Evolutionary conservation across 176 grass and related monocot species (phyloP).

Genomic region (Poa annua): DNA sequence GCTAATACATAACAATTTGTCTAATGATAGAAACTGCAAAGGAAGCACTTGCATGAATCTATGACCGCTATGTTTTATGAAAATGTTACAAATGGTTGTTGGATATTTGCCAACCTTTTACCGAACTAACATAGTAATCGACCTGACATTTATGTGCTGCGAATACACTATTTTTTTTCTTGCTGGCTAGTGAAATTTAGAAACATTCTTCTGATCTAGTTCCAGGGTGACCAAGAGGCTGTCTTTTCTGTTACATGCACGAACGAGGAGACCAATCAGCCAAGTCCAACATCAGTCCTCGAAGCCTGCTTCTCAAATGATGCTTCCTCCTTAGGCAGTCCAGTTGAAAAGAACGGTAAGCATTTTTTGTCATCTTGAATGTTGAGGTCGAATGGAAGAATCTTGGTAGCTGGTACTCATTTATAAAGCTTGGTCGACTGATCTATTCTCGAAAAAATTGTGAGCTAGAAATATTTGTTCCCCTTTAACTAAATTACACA

Average conservation of each 20-base stretch:
- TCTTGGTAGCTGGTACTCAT: not conserved
- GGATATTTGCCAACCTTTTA: not conserved
- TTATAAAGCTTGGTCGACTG: not conserved
- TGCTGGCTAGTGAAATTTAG: slow-evolving; percentile 23
- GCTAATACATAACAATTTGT: not conserved
- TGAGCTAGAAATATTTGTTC: not conserved
- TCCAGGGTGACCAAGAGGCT: slow-evolving; percentile 49
- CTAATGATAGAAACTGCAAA: not conserved
- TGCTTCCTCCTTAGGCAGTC: slow-evolving; percentile 63
- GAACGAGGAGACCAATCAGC: slow-evolving; percentile 53
- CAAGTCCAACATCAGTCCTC: slow-evolving; percentile 67
- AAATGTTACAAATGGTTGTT: not conserved
- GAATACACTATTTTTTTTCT: not conserved
- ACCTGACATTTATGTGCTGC: not conserved
- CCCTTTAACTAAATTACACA: not conserved
- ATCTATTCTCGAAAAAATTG: not conserved
- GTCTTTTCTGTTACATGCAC: slow-evolving; percentile 30
- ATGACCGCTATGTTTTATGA: not conserved
- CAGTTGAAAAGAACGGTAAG: slow-evolving; percentile 53
- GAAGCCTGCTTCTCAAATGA: slow-evolving; percentile 72
- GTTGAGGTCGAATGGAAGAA: not conserved
- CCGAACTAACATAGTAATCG: not conserved
- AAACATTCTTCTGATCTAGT: slow-evolving; percentile 9
- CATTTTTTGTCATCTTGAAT: slow-evolving; percentile 17
- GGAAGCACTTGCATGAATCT: not conserved